Conservation (phyloP, 768 basidiomycete species). For the Collybia mongolica region DNA sequence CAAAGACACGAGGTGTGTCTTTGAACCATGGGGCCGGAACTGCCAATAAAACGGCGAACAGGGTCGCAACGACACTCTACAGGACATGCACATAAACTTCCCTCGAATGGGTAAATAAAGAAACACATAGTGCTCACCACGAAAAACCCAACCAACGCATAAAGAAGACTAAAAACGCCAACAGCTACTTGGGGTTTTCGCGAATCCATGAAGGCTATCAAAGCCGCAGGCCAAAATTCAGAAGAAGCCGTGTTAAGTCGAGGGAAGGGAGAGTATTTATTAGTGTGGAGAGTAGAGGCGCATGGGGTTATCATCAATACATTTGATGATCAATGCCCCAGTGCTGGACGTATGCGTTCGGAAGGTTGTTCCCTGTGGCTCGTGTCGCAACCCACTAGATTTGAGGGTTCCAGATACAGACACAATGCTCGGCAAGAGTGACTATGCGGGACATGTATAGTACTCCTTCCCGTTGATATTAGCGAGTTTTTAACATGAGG, state of each 20-base stretch:
- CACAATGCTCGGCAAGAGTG: too few relatives aligned
- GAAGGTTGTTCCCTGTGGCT: too few relatives aligned
- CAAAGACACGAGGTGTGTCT: neutral
- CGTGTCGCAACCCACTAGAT: too few relatives aligned
- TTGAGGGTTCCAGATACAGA: too few relatives aligned
- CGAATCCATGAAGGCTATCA: neutral
- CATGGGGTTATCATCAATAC: neutral
- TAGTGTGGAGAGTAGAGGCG: neutral
- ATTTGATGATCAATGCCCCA: neutral
- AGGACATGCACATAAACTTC: neutral
- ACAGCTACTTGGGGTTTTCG: constrained; percentile 21
- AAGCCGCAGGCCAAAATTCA: constrained; percentile 9
- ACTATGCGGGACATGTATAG: too few relatives aligned
- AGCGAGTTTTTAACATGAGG: too few relatives aligned
- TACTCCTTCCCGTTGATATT: too few relatives aligned
- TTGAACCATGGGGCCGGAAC: neutral
- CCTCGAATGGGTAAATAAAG: neutral
- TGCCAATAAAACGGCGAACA: constrained; percentile 21
- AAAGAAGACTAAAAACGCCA: constrained; percentile 29
- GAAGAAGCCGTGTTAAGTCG: neutral
- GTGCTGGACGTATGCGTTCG: too few relatives aligned
- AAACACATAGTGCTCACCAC: constrained; percentile 24
- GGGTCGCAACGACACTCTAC: constrained; percentile 33
- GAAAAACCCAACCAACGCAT: constrained; percentile 31
- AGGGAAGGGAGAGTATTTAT: neutral